Percentiles rank a stretch among this genome's conserved stretches.
Evolutionary conservation across 1,139 yeast genomes (phyloP).

Genomic region (Suhomyces wounanorum): DNA sequence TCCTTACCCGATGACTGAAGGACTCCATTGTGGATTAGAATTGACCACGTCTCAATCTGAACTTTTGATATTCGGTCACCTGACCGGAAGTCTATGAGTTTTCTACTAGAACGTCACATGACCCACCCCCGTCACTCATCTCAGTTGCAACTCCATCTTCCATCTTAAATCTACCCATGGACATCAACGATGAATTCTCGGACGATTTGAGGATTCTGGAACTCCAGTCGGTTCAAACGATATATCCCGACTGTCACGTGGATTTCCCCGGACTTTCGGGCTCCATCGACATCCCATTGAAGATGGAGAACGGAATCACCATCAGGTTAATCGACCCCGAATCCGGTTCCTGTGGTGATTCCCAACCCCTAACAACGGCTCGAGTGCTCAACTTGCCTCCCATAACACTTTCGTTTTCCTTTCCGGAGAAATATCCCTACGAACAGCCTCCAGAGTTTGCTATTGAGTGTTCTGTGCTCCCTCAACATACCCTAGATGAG

Average conservation of each 20-base stretch:
- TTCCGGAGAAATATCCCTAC: conserved; percentile 33
- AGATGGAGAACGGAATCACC: conserved; percentile 21
- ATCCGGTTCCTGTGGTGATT: not conserved
- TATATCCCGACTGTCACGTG: conserved; percentile 49
- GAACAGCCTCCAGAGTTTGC: conserved; percentile 31
- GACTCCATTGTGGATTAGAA: conserved; percentile 31
- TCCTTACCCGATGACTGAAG: conserved; percentile 46
- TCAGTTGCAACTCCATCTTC: not conserved
- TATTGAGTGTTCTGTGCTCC: conserved; percentile 25
- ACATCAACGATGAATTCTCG: conserved; percentile 11
- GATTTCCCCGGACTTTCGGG: conserved; percentile 24
- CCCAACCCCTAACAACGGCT: conserved; percentile 2
- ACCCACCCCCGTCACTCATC: not conserved
- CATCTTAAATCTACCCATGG: not conserved
- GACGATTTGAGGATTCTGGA: conserved; percentile 39
- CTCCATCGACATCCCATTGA: conserved; percentile 29
- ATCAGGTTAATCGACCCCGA: conserved; percentile 8
- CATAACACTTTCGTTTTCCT: conserved; percentile 27
- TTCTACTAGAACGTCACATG: not conserved
- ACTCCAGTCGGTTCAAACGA: conserved; percentile 47
- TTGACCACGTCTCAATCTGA: not conserved
- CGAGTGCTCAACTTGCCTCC: conserved; percentile 32
- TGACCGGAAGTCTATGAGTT: not conserved
- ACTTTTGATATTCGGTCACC: not conserved
- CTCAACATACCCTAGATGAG: conserved; percentile 13